Evolutionary conservation across 352 stramenopile genomes (phyloP).

Genomic region (Chrysophaeum taylorii): DNA sequence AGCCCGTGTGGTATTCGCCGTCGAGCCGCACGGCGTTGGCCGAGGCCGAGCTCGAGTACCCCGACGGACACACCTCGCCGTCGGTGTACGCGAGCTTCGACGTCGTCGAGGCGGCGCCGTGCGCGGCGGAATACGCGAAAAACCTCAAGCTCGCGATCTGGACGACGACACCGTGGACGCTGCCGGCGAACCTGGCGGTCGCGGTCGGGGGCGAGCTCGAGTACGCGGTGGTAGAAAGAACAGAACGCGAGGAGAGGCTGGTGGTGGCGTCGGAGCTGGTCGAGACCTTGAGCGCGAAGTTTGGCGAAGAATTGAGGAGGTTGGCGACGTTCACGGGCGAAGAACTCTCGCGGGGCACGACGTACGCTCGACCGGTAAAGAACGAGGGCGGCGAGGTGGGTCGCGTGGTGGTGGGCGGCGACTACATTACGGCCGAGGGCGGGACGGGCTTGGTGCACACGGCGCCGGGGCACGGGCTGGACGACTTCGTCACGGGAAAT

Average conservation of each 20-base stretch:
- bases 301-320: slow-evolving; percentile 31
- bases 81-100: slow-evolving; percentile 84
- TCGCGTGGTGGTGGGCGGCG: slow-evolving; percentile 69
- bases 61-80: slow-evolving; percentile 88
- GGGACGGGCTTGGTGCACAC: slow-evolving; percentile 98
- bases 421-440: slow-evolving; percentile 94
- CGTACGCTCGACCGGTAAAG: slow-evolving; percentile 25
- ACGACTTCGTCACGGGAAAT: slow-evolving; percentile 73
- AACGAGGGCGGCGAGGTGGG: not conserved
- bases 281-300: slow-evolving; percentile 39
- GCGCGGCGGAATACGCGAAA: slow-evolving; percentile 32
- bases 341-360: slow-evolving; percentile 29
- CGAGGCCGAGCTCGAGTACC: slow-evolving; percentile 96
- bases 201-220: slow-evolving; percentile 82
- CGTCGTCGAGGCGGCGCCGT: slow-evolving; percentile 36
- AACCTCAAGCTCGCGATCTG: slow-evolving; percentile 71
- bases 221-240: slow-evolving; percentile 74
- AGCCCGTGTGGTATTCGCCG: slow-evolving; percentile 96
- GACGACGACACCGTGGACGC: slow-evolving; percentile 98
- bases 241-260: slow-evolving; percentile 45
- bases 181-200: slow-evolving; percentile 92
- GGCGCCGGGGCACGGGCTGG: slow-evolving; percentile 89
- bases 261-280: slow-evolving; percentile 55
- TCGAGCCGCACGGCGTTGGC: slow-evolving; percentile 91
- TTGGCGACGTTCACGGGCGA: slow-evolving; percentile 53